Percentiles rank a stretch among this genome's conserved stretches.
Evolutionary conservation across 768 basidiomycete genomes (phyloP).

Genomic region (Lactarius indigo): DNA sequence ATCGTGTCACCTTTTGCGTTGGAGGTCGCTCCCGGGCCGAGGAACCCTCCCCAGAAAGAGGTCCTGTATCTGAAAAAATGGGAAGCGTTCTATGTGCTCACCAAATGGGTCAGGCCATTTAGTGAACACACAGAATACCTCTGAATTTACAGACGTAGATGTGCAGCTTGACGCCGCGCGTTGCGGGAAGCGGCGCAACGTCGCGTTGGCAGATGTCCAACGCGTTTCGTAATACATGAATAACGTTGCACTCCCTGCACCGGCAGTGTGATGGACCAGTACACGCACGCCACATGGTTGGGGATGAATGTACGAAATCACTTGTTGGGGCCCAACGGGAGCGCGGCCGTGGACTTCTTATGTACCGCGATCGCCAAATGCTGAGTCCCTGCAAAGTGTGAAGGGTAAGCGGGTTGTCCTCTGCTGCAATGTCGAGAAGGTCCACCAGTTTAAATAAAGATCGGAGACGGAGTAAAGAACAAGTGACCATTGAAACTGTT

Average conservation of each 20-base stretch:
- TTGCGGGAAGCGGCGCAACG: slow-evolving; percentile 11
- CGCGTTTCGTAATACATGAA: slow-evolving; percentile 14
- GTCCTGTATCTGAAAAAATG: not conserved
- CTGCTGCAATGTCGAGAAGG: slow-evolving; percentile 18
- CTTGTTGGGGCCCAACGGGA: slow-evolving; percentile 1
- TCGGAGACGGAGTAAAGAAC: slow-evolving; percentile 8
- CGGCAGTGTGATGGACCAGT: slow-evolving; percentile 15
- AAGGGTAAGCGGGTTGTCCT: slow-evolving; percentile 16
- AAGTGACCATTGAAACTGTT: slow-evolving; percentile 16
- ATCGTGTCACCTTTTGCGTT: slow-evolving; percentile 12
- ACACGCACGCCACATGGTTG: slow-evolving; percentile 16
- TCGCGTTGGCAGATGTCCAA: slow-evolving; percentile 14
- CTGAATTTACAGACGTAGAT: not conserved
- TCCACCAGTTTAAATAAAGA: slow-evolving; percentile 10
- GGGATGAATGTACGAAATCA: slow-evolving; percentile 16
- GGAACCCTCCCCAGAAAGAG: slow-evolving; percentile 9
- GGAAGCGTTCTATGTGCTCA: not conserved
- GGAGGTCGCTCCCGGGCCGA: not conserved
- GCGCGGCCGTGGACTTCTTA: slow-evolving; percentile 9
- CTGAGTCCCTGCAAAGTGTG: slow-evolving; percentile 12
- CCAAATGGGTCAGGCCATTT: not conserved
- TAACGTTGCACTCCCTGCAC: slow-evolving; percentile 8
- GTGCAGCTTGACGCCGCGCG: slow-evolving; percentile 16
- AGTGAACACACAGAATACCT: not conserved
- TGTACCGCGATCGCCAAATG: not conserved